Evolutionary conservation across 1,284 basidiomycete genomes (phyloP).

Genomic region (Puccinia coronata): DNA sequence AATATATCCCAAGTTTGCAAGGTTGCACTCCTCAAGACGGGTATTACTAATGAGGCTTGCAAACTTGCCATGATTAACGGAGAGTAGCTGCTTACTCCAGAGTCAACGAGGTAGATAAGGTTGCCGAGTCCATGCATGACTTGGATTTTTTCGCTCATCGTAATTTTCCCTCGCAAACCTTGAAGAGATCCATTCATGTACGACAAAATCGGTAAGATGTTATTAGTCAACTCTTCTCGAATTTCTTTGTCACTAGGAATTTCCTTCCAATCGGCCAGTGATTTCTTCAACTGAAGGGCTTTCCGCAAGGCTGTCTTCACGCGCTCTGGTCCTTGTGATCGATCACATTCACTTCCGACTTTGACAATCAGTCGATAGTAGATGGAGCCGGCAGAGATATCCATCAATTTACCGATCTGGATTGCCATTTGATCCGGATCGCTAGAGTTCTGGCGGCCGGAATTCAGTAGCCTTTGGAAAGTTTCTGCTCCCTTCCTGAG

Average conservation of each 20-base stretch:
- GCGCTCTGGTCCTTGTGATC: background rate
- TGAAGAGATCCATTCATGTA: slow-evolving; percentile 46
- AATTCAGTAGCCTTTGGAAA: slow-evolving; percentile 32
- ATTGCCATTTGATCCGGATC: background rate
- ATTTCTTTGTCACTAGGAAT: slow-evolving; percentile 34
- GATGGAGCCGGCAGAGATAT: slow-evolving; percentile 14
- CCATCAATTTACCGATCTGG: slow-evolving; percentile 15
- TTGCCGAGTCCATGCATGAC: slow-evolving; percentile 45
- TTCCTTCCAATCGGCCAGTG: slow-evolving; percentile 2
- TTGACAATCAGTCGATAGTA: slow-evolving; percentile 45
- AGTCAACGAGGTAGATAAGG: slow-evolving; percentile 40
- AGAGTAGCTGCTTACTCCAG: slow-evolving; percentile 39
- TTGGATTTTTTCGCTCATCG: slow-evolving; percentile 33
- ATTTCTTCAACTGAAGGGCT: slow-evolving; percentile 28
- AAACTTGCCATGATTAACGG: slow-evolving; percentile 91
- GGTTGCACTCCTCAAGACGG: slow-evolving; percentile 74
- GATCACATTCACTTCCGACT: slow-evolving; percentile 15
- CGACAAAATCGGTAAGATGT: slow-evolving; percentile 41
- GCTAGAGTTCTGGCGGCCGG: slow-evolving; percentile 30
- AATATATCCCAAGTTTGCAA: slow-evolving; percentile 81
- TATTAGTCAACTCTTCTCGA: slow-evolving; percentile 21
- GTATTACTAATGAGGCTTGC: slow-evolving; percentile 76
- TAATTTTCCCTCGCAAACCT: slow-evolving; percentile 43
- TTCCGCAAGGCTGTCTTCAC: slow-evolving; percentile 26
- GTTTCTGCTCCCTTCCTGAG: slow-evolving; percentile 22